Percentiles rank a stretch among this genome's conserved stretches.
These are phyloP conservation scores for Tricholoma sp. DNA, from an alignment of 768 basidiomycete species.

Conservation along the genomic window DNA sequence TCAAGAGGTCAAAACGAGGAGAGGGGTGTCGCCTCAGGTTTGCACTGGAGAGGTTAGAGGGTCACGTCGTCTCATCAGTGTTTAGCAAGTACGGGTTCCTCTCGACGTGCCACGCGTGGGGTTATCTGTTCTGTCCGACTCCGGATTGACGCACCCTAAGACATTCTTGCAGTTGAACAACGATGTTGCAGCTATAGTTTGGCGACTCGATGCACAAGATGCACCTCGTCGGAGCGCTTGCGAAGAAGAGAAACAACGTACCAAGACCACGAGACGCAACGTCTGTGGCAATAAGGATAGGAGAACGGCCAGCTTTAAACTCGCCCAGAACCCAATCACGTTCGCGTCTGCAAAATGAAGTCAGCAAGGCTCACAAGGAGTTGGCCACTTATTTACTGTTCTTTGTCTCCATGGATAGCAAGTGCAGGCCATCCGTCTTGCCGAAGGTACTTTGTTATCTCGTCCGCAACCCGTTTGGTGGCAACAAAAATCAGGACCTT, in stretches of 20 bases:
- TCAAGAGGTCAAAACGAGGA: not conserved
- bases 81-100: not conserved
- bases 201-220: slow-evolving; percentile 15
- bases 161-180: slow-evolving; percentile 2
- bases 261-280: slow-evolving; percentile 99
- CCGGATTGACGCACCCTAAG: slow-evolving; percentile 6
- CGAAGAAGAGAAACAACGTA: slow-evolving; percentile 59
- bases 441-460: slow-evolving; percentile 95
- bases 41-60: not conserved
- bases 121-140: slow-evolving; percentile 7
- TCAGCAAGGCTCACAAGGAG: not conserved
- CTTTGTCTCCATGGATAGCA: slow-evolving; percentile 99
- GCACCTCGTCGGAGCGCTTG: slow-evolving; percentile 42
- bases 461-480: slow-evolving; percentile 96
- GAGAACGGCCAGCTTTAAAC: slow-evolving; percentile 97
- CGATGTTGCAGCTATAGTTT: slow-evolving; percentile 5
- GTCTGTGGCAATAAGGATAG: slow-evolving; percentile 98
- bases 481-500: slow-evolving; percentile 99
- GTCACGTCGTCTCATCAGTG: not conserved
- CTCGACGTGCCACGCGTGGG: slow-evolving; percentile 9
- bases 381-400: slow-evolving; percentile 60
- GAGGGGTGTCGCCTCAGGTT: not conserved
- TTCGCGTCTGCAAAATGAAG: slow-evolving; percentile 59
- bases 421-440: slow-evolving; percentile 99
- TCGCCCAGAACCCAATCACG: slow-evolving; percentile 99